Conservation (phyloP, 805 yeast species). For the Candida odintsovae region DNA sequence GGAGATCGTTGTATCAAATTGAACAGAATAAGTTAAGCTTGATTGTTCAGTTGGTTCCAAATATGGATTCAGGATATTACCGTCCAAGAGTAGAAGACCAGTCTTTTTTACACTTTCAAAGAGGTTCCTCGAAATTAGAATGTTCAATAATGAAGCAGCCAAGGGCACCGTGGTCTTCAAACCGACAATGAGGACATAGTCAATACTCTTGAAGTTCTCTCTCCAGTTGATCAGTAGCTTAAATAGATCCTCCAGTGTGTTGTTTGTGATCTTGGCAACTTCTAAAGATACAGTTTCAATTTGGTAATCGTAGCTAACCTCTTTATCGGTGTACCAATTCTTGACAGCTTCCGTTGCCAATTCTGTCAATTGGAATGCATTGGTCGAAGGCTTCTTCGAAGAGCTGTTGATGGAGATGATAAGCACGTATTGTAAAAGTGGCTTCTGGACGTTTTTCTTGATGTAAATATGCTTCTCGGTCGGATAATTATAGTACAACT, state of each 20-base stretch:
- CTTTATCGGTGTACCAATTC: conserved; percentile 15
- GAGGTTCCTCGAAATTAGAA: conserved; percentile 30
- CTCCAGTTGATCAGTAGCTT: conserved; percentile 45
- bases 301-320: conserved; percentile 4
- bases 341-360: conserved; percentile 25
- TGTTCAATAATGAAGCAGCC: conserved; percentile 39
- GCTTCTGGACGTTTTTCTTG: conserved; percentile 18
- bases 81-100: conserved; percentile 29
- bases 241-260: conserved; percentile 36
- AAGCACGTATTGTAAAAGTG: conserved; percentile 22
- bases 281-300: conserved; percentile 29
- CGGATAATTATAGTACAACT: conserved; percentile 31
- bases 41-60: conserved; percentile 21
- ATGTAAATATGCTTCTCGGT: conserved; percentile 32
- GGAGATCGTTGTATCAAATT: conserved; percentile 3
- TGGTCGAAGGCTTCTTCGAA: conserved; percentile 16
- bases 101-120: conserved; percentile 18
- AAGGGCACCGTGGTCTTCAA: conserved; percentile 52
- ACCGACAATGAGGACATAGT: conserved; percentile 43
- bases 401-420: conserved; percentile 29
- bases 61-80: conserved; percentile 34
- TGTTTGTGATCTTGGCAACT: conserved; percentile 25
- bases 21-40: background rate
- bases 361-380: conserved; percentile 19
- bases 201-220: conserved; percentile 39